Evolutionary conservation across 1,284 basidiomycete genomes (phyloP).

Genomic region (Papiliotrema nemorosa): DNA sequence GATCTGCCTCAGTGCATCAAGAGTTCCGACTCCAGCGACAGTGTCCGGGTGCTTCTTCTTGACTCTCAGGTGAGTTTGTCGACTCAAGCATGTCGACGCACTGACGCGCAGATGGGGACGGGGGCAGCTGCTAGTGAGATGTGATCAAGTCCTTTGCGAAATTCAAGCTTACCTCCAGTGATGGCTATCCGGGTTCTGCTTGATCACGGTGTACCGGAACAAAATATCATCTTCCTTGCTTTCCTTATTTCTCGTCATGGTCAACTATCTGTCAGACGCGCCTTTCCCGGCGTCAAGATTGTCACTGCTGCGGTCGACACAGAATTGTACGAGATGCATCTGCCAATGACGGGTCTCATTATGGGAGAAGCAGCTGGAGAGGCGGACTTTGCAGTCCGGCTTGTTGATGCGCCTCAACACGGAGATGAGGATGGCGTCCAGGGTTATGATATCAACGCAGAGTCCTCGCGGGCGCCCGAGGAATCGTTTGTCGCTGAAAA

Average conservation of each 20-base stretch:
- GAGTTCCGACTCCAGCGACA: constrained; percentile 59
- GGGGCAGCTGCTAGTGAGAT: constrained; percentile 72
- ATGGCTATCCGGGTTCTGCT: constrained; percentile 95
- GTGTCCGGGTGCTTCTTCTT: constrained; percentile 81
- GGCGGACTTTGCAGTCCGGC: constrained; percentile 35
- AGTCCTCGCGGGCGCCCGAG: too few species aligned
- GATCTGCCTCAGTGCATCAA: constrained; percentile 73
- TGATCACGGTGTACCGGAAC: constrained; percentile 85
- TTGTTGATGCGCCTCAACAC: constrained; percentile 18
- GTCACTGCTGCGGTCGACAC: constrained; percentile 75
- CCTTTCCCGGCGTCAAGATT: constrained; percentile 77
- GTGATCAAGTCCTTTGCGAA: not conserved
- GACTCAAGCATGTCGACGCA: too few species aligned
- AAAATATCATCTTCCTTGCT: constrained; percentile 80
- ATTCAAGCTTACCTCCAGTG: constrained; percentile 32
- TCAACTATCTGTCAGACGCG: constrained; percentile 69
- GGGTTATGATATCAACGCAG: too few species aligned
- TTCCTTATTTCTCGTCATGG: constrained; percentile 81
- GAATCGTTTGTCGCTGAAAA: constrained; percentile 28
- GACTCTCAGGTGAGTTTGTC: constrained; percentile 72
- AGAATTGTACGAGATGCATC: constrained; percentile 40
- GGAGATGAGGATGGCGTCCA: constrained; percentile 15
- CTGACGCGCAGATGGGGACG: constrained; percentile 70
- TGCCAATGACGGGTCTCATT: constrained; percentile 28
- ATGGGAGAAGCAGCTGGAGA: constrained; percentile 41